A percentile compares a stretch with the other conserved stretches of the same genome.
phyloP scores from a whole-genome alignment of 1,284 basidiomycete species.

The Tilletia walkeri region DNA sequence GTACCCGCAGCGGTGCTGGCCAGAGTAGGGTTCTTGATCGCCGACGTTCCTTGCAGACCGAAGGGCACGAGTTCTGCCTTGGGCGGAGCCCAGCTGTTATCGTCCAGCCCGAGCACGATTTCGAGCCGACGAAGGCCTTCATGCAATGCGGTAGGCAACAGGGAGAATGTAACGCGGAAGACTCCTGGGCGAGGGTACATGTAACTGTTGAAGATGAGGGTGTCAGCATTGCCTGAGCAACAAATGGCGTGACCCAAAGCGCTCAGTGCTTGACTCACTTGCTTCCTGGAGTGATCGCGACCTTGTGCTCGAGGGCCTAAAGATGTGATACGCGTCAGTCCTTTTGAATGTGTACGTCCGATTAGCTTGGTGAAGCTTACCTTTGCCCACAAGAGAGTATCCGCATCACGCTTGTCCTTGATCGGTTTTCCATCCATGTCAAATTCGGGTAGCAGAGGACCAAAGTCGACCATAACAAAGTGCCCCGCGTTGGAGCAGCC shows the following conservation, averaged over 20 bases:
- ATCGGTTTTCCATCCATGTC: neutral
- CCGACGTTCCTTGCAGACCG: neutral
- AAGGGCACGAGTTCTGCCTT: neutral
- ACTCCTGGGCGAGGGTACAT: neutral
- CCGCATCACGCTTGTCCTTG: slow-evolving; percentile 15
- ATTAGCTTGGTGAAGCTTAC: neutral
- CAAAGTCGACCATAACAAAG: slow-evolving; percentile 74
- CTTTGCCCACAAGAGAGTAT: slow-evolving; percentile 25
- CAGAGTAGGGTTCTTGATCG: too few relatives aligned
- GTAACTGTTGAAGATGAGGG: neutral
- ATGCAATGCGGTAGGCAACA: slow-evolving; percentile 31
- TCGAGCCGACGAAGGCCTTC: slow-evolving; percentile 32
- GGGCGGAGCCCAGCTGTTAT: neutral
- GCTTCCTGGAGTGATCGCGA: slow-evolving; percentile 20
- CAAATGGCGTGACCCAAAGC: too few relatives aligned
- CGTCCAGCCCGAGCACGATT: slow-evolving; percentile 26
- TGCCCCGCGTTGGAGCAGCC: slow-evolving; percentile 28
- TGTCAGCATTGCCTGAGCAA: too few relatives aligned
- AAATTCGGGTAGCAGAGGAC: slow-evolving; percentile 74
- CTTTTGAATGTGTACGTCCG: too few relatives aligned
- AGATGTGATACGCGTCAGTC: neutral
- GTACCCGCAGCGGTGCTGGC: too few relatives aligned
- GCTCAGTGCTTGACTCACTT: neutral
- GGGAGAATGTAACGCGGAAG: slow-evolving; percentile 26
- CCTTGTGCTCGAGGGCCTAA: slow-evolving; percentile 11